A percentile compares a stretch with the other conserved stretches of the same genome.
Conservation (phyloP, 306 rosid species). For the Lathyrus oleraceus region DNA sequence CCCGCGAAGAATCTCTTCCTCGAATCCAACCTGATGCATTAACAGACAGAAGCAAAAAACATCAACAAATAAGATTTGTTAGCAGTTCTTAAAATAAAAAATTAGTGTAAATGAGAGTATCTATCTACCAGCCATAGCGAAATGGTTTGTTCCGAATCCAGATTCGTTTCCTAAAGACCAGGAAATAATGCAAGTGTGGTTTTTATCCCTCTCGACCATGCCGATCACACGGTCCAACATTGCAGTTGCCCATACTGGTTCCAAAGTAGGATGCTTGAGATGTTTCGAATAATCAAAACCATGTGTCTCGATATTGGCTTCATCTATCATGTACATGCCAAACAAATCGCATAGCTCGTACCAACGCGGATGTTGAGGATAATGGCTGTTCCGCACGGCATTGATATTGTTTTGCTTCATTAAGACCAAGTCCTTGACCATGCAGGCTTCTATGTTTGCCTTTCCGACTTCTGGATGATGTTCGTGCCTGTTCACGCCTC, state of each 20-base stretch:
- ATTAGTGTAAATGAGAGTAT: background rate
- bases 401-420: slow-evolving; percentile 93
- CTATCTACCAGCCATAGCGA: slow-evolving; percentile 81
- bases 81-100: background rate
- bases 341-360: slow-evolving; percentile 90
- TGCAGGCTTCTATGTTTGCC: slow-evolving; percentile 92
- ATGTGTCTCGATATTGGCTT: slow-evolving; percentile 96
- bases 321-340: slow-evolving; percentile 98
- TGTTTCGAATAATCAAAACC: slow-evolving; percentile 69
- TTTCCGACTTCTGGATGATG: slow-evolving; percentile 96
- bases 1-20: slow-evolving; percentile 78
- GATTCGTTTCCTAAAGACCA: slow-evolving; percentile 98
- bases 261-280: slow-evolving; percentile 85
- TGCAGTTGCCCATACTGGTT: slow-evolving; percentile 89
- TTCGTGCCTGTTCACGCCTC: slow-evolving; percentile 96
- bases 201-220: slow-evolving; percentile 99
- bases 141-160: slow-evolving; percentile 95
- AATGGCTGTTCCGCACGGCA: slow-evolving; percentile 97
- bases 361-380: slow-evolving; percentile 99
- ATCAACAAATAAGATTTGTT: background rate
- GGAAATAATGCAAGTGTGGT: slow-evolving; percentile 78
- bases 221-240: slow-evolving; percentile 95
- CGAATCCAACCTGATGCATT: slow-evolving; percentile 80
- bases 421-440: slow-evolving; percentile 88
- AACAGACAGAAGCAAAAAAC: background rate